Evolutionary conservation across 331 rosid species (phyloP).

Genomic region (Malus hybrid): DNA sequence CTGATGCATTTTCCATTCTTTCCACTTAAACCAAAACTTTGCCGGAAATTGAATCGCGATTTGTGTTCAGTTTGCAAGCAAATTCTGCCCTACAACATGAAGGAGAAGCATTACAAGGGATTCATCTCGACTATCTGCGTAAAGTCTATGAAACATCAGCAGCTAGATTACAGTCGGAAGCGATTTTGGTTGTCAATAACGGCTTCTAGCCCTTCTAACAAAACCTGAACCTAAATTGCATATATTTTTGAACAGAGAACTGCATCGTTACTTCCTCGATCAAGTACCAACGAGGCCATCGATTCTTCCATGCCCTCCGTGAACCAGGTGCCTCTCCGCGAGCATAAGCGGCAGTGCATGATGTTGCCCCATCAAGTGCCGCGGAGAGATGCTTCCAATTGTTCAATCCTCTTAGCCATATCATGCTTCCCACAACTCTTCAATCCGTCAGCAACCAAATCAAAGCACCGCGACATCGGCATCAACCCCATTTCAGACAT

Average conservation of each 20-base stretch:
- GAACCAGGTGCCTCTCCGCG: no score
- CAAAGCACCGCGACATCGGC: slow-evolving; percentile 72
- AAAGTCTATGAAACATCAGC: not conserved
- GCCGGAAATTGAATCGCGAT: no score
- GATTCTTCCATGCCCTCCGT: not conserved
- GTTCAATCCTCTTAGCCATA: slow-evolving; percentile 69
- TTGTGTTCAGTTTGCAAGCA: no score
- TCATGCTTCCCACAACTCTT: slow-evolving; percentile 87
- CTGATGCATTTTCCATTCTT: no score
- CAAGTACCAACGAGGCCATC: not conserved
- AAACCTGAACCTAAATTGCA: not conserved
- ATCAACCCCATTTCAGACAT: slow-evolving; percentile 79
- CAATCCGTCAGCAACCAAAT: slow-evolving; percentile 84
- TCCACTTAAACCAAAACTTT: no score
- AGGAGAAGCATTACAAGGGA: not conserved
- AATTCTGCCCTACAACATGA: no score
- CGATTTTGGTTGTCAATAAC: no score
- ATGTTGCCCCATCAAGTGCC: slow-evolving; percentile 22
- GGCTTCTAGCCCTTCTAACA: no score
- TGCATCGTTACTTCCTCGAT: not conserved
- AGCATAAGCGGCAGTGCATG: not conserved
- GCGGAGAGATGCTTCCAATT: slow-evolving; percentile 50
- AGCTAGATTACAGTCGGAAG: no score
- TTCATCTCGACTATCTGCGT: not conserved
- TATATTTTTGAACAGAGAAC: not conserved